Conservation (phyloP, 805 yeast species). For the Suhomyces emberorum region DNA sequence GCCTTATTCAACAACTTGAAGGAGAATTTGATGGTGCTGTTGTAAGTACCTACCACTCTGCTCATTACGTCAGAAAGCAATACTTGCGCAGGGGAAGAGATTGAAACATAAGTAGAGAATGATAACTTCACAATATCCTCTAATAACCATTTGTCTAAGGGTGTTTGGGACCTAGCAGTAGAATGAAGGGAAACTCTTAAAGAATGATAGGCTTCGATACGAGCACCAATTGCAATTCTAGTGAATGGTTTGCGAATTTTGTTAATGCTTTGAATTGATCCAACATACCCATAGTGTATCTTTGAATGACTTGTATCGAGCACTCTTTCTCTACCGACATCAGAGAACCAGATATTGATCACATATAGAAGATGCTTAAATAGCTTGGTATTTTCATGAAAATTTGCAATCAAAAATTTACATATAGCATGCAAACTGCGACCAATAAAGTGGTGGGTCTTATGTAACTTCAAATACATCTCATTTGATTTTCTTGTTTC, state of each 20-base stretch:
- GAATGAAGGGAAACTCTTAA: constrained; percentile 70
- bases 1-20: constrained; percentile 50
- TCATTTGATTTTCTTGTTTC: constrained; percentile 38
- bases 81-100: constrained; percentile 67
- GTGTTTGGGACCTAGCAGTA: constrained; percentile 68
- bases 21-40: constrained; percentile 48
- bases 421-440: constrained; percentile 58
- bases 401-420: constrained; percentile 43
- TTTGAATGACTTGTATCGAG: constrained; percentile 55
- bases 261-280: constrained; percentile 58
- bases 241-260: constrained; percentile 70
- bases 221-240: constrained; percentile 69
- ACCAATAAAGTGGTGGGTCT: constrained; percentile 58
- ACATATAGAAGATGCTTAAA: constrained; percentile 62
- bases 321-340: constrained; percentile 70
- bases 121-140: constrained; percentile 63
- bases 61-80: constrained; percentile 67
- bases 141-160: constrained; percentile 58
- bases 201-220: constrained; percentile 70
- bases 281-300: constrained; percentile 54
- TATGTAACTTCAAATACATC: constrained; percentile 49
- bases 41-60: constrained; percentile 64
- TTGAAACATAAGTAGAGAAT: constrained; percentile 65
- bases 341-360: constrained; percentile 72
- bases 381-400: constrained; percentile 62